Evolutionary conservation across 495 filamentous ascomycete genomes (phyloP).

Genomic region (Tuber calosporum): DNA sequence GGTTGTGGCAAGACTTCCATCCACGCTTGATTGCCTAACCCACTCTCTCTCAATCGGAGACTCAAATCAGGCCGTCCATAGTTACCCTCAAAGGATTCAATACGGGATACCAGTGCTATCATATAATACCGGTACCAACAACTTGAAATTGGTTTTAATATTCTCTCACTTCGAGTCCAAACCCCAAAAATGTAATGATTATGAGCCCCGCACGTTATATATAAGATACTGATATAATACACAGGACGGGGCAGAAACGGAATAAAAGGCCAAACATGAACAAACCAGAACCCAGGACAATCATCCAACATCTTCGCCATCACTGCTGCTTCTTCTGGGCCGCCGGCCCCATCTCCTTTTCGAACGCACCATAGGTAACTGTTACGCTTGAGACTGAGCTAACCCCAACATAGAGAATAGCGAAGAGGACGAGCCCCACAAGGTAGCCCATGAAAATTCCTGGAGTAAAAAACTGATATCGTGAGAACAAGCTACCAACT

Average conservation of each 20-base stretch:
- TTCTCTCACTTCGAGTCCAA: not conserved
- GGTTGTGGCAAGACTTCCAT: not conserved
- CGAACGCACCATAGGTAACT: slow-evolving; percentile 88
- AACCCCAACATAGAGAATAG: slow-evolving; percentile 70
- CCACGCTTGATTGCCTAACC: not conserved
- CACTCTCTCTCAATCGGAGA: not conserved
- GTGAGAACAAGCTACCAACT: slow-evolving; percentile 66
- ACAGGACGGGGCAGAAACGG: not conserved
- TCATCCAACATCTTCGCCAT: slow-evolving; percentile 1
- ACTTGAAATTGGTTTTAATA: not conserved
- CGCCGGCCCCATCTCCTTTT: slow-evolving; percentile 83
- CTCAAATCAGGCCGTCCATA: not conserved
- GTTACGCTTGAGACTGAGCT: slow-evolving; percentile 68
- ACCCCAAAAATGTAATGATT: not conserved
- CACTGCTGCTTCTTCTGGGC: slow-evolving; percentile 70
- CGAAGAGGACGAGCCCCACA: slow-evolving; percentile 58
- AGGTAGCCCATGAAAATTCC: slow-evolving; percentile 79
- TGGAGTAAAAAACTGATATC: slow-evolving; percentile 84
- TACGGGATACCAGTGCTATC: not conserved
- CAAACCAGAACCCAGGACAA: not conserved
- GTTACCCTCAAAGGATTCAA: not conserved
- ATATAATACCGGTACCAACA: not conserved
- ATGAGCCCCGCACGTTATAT: not conserved
- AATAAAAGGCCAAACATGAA: slow-evolving; percentile 8
- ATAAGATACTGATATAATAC: not conserved